phyloP scores from a whole-genome alignment of 1,139 yeast species.

The Debaryomyces robertsiae region DNA sequence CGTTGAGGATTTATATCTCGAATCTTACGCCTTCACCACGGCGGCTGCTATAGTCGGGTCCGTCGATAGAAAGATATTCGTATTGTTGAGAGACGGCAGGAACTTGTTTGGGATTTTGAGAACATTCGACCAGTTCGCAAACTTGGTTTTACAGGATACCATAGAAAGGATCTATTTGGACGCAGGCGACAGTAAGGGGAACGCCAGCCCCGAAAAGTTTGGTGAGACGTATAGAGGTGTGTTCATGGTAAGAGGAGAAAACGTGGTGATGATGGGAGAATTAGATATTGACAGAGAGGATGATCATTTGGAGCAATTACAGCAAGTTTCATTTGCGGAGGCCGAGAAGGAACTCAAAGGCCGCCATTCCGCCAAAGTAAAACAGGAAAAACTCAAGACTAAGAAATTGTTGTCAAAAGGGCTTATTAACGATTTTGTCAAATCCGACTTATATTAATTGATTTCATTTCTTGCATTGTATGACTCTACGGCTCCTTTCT shows the following conservation, averaged over 20 bases:
- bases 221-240: constrained; percentile 82
- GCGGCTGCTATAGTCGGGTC: constrained; percentile 96
- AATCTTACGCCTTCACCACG: constrained; percentile 88
- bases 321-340: constrained; percentile 60
- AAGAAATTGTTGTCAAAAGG: constrained; percentile 56
- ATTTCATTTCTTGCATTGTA: constrained; percentile 15
- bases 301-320: constrained; percentile 58
- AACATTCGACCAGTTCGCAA: constrained; percentile 95
- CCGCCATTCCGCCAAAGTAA: constrained; percentile 40
- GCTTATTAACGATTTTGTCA: constrained; percentile 57
- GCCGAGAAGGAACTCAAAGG: constrained; percentile 54
- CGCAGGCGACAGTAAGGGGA: constrained; percentile 11
- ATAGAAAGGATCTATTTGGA: constrained; percentile 77
- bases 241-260: constrained; percentile 93
- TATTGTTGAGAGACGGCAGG: constrained; percentile 87
- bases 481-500: constrained; percentile 6
- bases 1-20: constrained; percentile 56
- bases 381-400: constrained; percentile 48
- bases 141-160: constrained; percentile 88
- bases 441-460: constrained; percentile 51
- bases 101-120: constrained; percentile 87
- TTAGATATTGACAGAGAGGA: constrained; percentile 89
- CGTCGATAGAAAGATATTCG: constrained; percentile 86
- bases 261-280: constrained; percentile 94
- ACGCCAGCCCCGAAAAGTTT: constrained; percentile 48